Evolutionary conservation across 2,329 filamentous ascomycete species (phyloP), one percentile per base, ranked within the genome.

Genomic region (Pseudomassariella vexata): DNA sequence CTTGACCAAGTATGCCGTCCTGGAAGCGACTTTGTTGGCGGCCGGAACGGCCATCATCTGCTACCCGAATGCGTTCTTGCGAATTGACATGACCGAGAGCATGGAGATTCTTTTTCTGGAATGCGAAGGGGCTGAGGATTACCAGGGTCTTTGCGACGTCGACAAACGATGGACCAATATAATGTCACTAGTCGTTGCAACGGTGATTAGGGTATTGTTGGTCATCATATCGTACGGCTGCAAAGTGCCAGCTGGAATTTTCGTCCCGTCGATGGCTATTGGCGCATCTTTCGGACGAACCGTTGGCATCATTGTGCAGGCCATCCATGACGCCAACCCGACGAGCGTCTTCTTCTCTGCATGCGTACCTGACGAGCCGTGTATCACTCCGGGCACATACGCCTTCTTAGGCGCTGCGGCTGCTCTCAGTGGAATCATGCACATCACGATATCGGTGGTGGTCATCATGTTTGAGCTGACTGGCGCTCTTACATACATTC

Each of bases 381-480:
- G 92, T 56, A 96, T 98, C 47, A 98, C 92, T 1, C 92, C 92
- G 0, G 92, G 92, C 8, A 96, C 92, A 1, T 98, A 98, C 53
- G 92, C 92, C 6, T 94, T 98, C 46, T 70, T 98, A 1, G 92
- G 92, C 24, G 92, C 92, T 5, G 92, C 81, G 0, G 90, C 92
- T 2, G 86, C 92, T 0, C 68, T 98, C 16, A 90, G 85, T 55
- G 92, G 92, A 8, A 95, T 96, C 52, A 98, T 96, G 90, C 92
- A 96, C 58, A 85, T 98, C 41, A 95, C 90, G 0, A 80, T 98
- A 11, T 94, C 89, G 0, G 88, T 98, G 8, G 90, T 95, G 3
- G 92, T 98, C 50, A 98, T 98, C 58, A 96, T 98, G 92, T 96
- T 96, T 52, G 92, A 98, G 60, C 73, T 98, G 29, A 98, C 92